These are phyloP conservation scores for Ailanthus altissimus DNA, from an alignment of 345 rosid genomes.

Conservation along the genomic window DNA sequence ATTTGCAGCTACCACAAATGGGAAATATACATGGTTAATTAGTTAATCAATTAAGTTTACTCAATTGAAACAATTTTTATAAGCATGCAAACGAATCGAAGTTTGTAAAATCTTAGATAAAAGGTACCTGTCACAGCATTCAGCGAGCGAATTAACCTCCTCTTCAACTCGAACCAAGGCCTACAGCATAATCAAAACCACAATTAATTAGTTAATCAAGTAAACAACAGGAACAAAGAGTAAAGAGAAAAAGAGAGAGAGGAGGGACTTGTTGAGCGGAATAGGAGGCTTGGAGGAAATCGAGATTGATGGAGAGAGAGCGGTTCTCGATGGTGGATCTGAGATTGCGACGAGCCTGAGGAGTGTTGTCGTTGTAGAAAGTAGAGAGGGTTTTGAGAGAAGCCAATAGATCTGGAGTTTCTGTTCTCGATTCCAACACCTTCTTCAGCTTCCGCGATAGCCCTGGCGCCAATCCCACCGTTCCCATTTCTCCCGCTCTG, in stretches of 20 bases:
- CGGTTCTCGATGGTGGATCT: slow-evolving; percentile 98
- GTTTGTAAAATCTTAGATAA: background rate
- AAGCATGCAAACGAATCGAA: background rate
- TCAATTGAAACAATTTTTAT: too few species aligned
- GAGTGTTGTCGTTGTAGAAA: slow-evolving; percentile 80
- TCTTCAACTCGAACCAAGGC: slow-evolving; percentile 94
- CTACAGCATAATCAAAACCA: slow-evolving; percentile 24
- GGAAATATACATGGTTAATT: background rate
- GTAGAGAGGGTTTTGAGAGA: slow-evolving; percentile 84
- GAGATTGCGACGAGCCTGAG: slow-evolving; percentile 90
- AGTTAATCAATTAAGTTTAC: too few species aligned
- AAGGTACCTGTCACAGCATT: slow-evolving; percentile 82
- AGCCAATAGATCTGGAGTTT: slow-evolving; percentile 75
- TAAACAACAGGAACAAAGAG: background rate
- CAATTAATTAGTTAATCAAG: background rate
- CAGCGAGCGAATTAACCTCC: slow-evolving; percentile 84
- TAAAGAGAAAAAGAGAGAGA: background rate
- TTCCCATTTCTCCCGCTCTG: slow-evolving; percentile 28
- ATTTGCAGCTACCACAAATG: background rate
- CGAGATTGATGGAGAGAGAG: slow-evolving; percentile 74
- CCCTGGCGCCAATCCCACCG: slow-evolving; percentile 90
- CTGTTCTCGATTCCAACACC: slow-evolving; percentile 88
- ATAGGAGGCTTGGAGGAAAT: slow-evolving; percentile 75
- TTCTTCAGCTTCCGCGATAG: slow-evolving; percentile 91
- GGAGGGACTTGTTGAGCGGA: slow-evolving; percentile 59